phyloP scores from a whole-genome alignment of 2,329 filamentous ascomycete species.

The Scedosporium aurantiacum region DNA sequence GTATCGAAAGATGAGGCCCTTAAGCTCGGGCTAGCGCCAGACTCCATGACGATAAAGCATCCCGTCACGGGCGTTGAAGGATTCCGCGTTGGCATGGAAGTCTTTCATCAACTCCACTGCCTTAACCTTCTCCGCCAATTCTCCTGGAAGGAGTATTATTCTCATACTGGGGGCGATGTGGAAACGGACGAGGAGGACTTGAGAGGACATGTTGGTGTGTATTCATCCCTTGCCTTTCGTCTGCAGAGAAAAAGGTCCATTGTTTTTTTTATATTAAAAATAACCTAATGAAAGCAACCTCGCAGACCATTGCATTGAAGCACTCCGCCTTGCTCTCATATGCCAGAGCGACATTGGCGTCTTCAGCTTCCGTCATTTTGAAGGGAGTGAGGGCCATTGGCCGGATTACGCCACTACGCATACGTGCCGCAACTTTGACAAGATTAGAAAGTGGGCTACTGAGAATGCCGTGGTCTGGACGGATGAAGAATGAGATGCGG shows the following conservation, averaged over 20 bases:
- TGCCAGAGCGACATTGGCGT: conserved; percentile 44
- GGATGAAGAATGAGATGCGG: conserved; percentile 26
- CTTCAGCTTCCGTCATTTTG: conserved; percentile 39
- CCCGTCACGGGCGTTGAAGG: conserved; percentile 44
- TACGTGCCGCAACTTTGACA: conserved; percentile 43
- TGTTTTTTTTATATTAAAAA: too few species aligned
- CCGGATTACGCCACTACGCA: conserved; percentile 43
- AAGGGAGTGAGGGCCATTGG: conserved; percentile 38
- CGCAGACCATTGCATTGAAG: conserved; percentile 41
- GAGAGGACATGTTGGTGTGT: conserved; percentile 29
- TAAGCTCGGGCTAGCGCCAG: conserved; percentile 39
- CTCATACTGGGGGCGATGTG: conserved; percentile 35
- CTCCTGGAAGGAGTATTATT: conserved; percentile 39
- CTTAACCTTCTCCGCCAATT: conserved; percentile 36
- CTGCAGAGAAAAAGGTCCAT: conserved; percentile 7
- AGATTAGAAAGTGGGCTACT: conserved; percentile 38
- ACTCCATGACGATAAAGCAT: conserved; percentile 43
- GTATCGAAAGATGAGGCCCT: conserved; percentile 42
- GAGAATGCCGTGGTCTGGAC: conserved; percentile 35
- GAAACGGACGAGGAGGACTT: conserved; percentile 29
- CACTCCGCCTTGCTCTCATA: conserved; percentile 40
- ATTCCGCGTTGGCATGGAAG: conserved; percentile 48
- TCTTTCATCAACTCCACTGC: conserved; percentile 46
- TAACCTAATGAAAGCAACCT: conserved; percentile 3
- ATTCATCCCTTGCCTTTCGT: conserved; percentile 5